Conservation (phyloP, 495 filamentous ascomycete genomes). For the Neurospora tetraspora region DNA sequence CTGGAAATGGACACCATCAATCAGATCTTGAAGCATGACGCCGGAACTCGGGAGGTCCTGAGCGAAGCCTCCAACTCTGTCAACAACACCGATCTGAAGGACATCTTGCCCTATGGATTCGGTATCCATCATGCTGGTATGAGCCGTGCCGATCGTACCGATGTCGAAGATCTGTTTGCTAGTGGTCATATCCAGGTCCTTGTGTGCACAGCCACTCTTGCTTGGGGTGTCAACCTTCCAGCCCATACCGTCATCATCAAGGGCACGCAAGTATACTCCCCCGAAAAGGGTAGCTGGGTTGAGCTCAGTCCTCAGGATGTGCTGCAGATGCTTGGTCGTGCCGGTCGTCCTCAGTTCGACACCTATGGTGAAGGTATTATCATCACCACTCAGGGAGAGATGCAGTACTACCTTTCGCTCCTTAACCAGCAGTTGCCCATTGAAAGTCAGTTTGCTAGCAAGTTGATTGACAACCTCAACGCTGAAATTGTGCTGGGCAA, state of each 20-base stretch:
- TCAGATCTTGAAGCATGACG: constrained; percentile 87
- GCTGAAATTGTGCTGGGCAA: constrained; percentile 95
- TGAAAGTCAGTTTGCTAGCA: constrained; percentile 90
- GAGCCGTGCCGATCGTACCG: constrained; percentile 82
- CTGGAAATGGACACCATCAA: constrained; percentile 93
- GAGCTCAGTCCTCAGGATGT: constrained; percentile 97
- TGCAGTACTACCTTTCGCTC: constrained; percentile 93
- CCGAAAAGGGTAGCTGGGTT: constrained; percentile 98
- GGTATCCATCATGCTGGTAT: constrained; percentile 98
- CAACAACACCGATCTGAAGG: constrained; percentile 81
- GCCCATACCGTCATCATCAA: constrained; percentile 97
- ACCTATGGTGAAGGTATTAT: constrained; percentile 98
- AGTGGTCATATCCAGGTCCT: constrained; percentile 89
- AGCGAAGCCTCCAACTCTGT: constrained; percentile 76
- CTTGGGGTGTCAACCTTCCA: constrained; percentile 92
- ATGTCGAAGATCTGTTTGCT: constrained; percentile 89
- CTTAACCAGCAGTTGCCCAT: constrained; percentile 97
- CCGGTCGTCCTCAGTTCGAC: constrained; percentile 92
- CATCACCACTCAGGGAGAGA: constrained; percentile 88
- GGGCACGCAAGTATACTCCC: constrained; percentile 94
- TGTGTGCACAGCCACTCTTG: constrained; percentile 91
- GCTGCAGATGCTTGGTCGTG: constrained; percentile 96
- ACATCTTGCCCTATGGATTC: constrained; percentile 90
- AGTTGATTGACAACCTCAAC: constrained; percentile 92
- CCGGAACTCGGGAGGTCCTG: constrained; percentile 80